Conservation (phyloP, 2,329 filamentous ascomycete species). For the Neoscytalidium dimidiatum region DNA sequence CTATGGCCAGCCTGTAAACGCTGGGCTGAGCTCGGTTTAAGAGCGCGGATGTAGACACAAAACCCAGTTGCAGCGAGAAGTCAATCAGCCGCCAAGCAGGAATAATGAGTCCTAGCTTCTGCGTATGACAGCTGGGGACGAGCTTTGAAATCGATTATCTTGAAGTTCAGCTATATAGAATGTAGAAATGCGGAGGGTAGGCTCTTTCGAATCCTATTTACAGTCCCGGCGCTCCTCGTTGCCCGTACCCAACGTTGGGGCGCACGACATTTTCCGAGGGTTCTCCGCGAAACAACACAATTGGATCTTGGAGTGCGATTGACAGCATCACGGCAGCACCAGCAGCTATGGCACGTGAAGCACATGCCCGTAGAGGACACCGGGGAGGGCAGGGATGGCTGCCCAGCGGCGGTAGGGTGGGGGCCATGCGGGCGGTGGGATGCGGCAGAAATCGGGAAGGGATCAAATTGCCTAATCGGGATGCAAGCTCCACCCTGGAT, state of each 20-base stretch:
- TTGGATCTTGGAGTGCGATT: not conserved
- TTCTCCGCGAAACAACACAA: no score
- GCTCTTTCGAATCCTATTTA: no score
- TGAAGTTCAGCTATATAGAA: no score
- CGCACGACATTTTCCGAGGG: no score
- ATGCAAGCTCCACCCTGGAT: not conserved
- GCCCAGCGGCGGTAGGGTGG: not conserved
- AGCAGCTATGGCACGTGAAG: not conserved
- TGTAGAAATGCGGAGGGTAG: no score
- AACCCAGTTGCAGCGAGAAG: not conserved
- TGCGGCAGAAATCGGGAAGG: not conserved
- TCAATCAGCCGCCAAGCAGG: no score
- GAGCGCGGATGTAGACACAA: not conserved
- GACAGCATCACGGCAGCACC: not conserved
- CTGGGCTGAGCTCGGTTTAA: not conserved
- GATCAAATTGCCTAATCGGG: conserved; percentile 13
- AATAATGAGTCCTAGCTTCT: no score
- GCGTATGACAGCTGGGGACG: no score
- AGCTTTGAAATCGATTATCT: no score
- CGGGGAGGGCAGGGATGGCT: not conserved
- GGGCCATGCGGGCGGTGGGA: not conserved
- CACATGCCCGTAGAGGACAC: not conserved
- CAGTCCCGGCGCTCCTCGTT: no score
- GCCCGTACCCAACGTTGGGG: no score
- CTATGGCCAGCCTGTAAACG: not conserved